Evolutionary conservation across 306 rosid genomes (phyloP).

Genomic region (Vachellia pachyceras): DNA sequence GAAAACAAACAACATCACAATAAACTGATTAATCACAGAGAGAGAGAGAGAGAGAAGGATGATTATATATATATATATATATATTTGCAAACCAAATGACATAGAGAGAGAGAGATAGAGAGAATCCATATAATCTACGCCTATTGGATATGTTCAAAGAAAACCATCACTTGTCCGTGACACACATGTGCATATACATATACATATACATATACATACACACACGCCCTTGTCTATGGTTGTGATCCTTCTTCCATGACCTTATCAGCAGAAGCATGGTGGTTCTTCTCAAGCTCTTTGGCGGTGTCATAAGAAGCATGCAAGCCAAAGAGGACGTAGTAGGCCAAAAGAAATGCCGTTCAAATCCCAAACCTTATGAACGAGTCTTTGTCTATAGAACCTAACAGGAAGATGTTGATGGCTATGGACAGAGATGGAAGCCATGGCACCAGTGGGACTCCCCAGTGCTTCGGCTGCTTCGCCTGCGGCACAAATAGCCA

Average conservation of each 20-base stretch:
- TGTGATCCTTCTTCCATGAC: conserved; percentile 36
- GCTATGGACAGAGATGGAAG: conserved; percentile 71
- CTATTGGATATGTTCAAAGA: no score
- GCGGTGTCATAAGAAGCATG: conserved; percentile 58
- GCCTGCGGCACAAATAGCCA: conserved; percentile 67
- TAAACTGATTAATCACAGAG: no score
- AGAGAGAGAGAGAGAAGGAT: no score
- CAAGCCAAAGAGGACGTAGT: conserved; percentile 44
- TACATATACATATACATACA: no score
- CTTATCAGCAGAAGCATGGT: neutral
- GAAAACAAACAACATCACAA: no score
- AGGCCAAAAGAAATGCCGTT: conserved; percentile 39
- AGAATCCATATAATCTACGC: neutral
- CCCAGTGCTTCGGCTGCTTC: conserved; percentile 70
- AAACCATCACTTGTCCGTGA: no score
- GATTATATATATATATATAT: no score
- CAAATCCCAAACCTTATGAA: conserved; percentile 49
- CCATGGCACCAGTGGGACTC: conserved; percentile 83
- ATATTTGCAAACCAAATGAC: no score
- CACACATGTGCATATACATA: no score
- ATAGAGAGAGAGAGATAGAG: conserved; percentile 41
- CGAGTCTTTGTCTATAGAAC: conserved; percentile 68
- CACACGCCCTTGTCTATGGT: neutral
- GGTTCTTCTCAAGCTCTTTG: conserved; percentile 32
- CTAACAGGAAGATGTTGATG: conserved; percentile 77